phyloP scores from a whole-genome alignment of 768 basidiomycete species.

The Rhizopogon rudus region DNA sequence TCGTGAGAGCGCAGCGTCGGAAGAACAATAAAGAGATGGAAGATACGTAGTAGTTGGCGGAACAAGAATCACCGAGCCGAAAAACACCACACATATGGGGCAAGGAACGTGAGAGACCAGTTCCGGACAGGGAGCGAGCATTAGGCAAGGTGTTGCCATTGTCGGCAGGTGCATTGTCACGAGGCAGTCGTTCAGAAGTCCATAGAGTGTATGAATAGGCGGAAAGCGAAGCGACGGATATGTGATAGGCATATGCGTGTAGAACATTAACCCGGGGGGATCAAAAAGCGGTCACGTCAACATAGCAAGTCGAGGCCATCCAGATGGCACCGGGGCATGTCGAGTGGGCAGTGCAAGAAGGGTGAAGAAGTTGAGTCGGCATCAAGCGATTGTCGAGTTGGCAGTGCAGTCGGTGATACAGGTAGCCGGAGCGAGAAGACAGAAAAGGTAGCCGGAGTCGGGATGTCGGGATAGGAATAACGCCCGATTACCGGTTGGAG shows the following conservation, averaged over 20 bases:
- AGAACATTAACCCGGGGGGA: not conserved
- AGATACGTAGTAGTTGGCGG: slow-evolving; percentile 6
- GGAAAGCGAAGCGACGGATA: slow-evolving; percentile 8
- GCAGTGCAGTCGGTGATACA: not conserved
- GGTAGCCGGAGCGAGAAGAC: not conserved
- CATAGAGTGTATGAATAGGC: slow-evolving; percentile 4
- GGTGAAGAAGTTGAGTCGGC: not conserved
- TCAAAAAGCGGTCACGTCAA: not conserved
- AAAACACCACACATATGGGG: not conserved
- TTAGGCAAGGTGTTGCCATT: slow-evolving; percentile 1
- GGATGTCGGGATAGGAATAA: not conserved
- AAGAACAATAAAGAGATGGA: slow-evolving; percentile 1
- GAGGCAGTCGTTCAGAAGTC: not conserved
- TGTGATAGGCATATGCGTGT: not conserved
- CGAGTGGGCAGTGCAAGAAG: not conserved
- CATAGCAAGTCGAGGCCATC: not conserved
- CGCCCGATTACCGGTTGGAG: not conserved
- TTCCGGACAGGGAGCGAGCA: not conserved
- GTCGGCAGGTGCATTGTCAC: slow-evolving; percentile 3
- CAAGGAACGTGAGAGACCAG: not conserved
- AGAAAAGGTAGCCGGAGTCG: not conserved
- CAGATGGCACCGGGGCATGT: not conserved
- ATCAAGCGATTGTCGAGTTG: not conserved
- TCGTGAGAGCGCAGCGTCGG: slow-evolving; percentile 6
- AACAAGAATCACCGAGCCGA: slow-evolving; percentile 13